Conservation (phyloP, 2,329 filamentous ascomycete species). For the Hypoxylon sp. region DNA sequence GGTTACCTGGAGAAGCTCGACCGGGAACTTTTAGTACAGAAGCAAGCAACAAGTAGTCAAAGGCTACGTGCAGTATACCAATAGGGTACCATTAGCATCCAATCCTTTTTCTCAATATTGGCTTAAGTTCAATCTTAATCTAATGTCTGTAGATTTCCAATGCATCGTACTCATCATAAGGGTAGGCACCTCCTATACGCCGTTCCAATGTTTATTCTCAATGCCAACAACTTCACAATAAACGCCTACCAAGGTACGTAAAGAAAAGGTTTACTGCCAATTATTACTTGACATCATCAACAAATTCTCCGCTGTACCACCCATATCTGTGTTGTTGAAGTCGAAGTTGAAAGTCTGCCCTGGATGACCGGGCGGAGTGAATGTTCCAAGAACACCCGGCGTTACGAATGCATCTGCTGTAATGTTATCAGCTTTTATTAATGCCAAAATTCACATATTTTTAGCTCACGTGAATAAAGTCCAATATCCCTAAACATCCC, state of each 20-base stretch:
- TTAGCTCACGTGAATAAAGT: slow-evolving; percentile 19
- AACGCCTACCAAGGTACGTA: background rate
- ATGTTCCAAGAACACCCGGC: slow-evolving; percentile 5
- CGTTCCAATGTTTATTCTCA: background rate
- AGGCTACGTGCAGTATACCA: background rate
- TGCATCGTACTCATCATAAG: background rate
- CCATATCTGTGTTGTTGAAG: background rate
- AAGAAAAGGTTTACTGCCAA: background rate
- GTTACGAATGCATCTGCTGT: slow-evolving; percentile 7
- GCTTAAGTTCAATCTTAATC: background rate
- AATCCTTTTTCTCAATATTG: background rate
- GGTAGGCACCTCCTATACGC: background rate
- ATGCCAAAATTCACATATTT: background rate
- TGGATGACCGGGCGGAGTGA: slow-evolving; percentile 4
- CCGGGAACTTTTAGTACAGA: background rate
- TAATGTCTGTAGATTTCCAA: background rate
- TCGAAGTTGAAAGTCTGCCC: slow-evolving; percentile 7
- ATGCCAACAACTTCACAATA: background rate
- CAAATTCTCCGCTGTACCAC: slow-evolving; percentile 4
- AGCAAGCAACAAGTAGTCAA: background rate
- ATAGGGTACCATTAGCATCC: background rate
- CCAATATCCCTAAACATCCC: slow-evolving; percentile 18
- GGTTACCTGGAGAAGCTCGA: background rate
- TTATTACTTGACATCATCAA: slow-evolving; percentile 3
- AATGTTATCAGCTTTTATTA: background rate